phyloP scores from a whole-genome alignment of 345 rosid genomes.

The Salix purpurea region DNA sequence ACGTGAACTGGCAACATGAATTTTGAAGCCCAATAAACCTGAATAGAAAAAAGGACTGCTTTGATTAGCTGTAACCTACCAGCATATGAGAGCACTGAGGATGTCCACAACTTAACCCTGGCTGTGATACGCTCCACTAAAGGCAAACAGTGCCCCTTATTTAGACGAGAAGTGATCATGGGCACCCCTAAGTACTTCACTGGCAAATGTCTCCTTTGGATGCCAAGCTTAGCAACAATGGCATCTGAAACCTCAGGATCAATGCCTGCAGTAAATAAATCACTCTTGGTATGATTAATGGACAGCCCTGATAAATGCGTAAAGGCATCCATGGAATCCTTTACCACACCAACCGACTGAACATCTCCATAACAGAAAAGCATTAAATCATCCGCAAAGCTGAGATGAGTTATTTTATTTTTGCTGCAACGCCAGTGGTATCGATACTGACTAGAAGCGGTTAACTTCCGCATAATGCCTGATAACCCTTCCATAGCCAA shows the following conservation, averaged over 20 bases:
- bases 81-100: not conserved
- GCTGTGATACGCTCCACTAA: not conserved
- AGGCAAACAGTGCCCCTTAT: not conserved
- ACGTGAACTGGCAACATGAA: not conserved
- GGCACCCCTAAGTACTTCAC: not conserved
- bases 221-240: not conserved
- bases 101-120: not conserved
- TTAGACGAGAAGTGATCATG: not conserved
- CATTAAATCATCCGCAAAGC: not conserved
- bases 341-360: not conserved
- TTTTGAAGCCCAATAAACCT: not conserved
- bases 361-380: not conserved
- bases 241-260: fast-evolving
- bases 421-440: too few relatives aligned
- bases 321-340: not conserved
- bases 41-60: not conserved
- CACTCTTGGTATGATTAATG: not conserved
- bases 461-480: not conserved
- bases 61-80: not conserved
- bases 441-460: too few relatives aligned
- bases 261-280: not conserved
- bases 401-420: not conserved
- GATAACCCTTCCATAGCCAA: not conserved
- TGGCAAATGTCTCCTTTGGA: too few relatives aligned
- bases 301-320: not conserved